phyloP scores from a whole-genome alignment of 148 eudicot species.

The Talinum fruticosum region DNA sequence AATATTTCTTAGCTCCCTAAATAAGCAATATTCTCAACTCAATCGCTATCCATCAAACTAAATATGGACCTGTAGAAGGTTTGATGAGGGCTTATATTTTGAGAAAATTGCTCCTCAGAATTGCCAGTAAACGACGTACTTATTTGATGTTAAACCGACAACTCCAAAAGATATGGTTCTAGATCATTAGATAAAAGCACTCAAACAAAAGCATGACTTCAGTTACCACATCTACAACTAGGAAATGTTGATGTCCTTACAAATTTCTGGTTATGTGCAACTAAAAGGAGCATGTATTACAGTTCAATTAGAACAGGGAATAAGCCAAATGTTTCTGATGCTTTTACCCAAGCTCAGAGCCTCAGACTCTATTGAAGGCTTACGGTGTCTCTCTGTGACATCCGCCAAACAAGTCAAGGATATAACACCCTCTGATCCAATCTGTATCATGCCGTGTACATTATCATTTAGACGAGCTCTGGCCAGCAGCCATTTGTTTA shows the following conservation, averaged over 20 bases:
- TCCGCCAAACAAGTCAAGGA: not conserved
- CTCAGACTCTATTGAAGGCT: not conserved
- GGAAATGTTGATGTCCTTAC: not conserved
- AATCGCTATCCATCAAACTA: not conserved
- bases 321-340: not conserved
- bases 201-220: not conserved
- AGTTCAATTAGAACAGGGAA: not conserved
- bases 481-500: not conserved
- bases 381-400: not conserved
- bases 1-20: not conserved
- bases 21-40: not conserved
- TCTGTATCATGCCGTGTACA: not conserved
- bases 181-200: not conserved
- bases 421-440: not conserved
- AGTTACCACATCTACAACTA: not conserved
- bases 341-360: no score
- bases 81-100: no score
- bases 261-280: not conserved
- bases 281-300: not conserved
- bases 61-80: not conserved
- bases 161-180: not conserved
- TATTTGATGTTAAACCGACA: not conserved
- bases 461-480: not conserved
- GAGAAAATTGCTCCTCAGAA: not conserved
- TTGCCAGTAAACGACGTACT: not conserved